A percentile compares a stretch with the other conserved stretches of the same genome.
These are phyloP conservation scores for Cerioporus squamosus DNA, from an alignment of 1,284 basidiomycete genomes.

Conservation along the genomic window DNA sequence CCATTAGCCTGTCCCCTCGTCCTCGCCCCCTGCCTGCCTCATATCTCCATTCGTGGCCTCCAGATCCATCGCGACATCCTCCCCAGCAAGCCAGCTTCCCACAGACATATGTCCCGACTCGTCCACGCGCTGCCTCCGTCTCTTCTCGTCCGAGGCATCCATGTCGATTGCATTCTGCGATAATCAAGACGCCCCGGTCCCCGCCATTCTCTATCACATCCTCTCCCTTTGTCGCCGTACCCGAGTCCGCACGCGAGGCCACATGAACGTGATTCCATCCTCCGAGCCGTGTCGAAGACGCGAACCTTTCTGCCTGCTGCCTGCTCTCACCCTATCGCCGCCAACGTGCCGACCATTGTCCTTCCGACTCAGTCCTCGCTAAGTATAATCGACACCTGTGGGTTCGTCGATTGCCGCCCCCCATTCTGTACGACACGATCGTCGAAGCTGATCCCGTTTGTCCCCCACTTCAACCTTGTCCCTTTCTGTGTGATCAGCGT, in stretches of 20 bases:
- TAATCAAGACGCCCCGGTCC: not conserved
- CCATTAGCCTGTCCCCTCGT: not conserved
- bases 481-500: slow-evolving; percentile 1
- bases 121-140: not conserved
- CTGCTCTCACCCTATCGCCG: slow-evolving; percentile 3
- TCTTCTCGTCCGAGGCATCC: not conserved
- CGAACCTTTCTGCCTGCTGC: not conserved
- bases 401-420: not conserved
- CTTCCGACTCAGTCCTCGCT: not conserved
- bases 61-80: too few species aligned
- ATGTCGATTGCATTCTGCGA: not conserved
- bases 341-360: not conserved
- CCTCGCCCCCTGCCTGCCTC: not conserved
- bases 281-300: not conserved
- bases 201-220: not conserved
- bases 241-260: not conserved
- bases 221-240: not conserved
- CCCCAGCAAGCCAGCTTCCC: not conserved
- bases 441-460: slow-evolving; percentile 1
- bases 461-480: not conserved
- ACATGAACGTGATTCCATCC: not conserved
- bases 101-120: not conserved
- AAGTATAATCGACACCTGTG: slow-evolving; percentile 7
- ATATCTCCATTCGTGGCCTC: not conserved
- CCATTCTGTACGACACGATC: not conserved